A percentile compares a stretch with the other conserved stretches of the same genome.
phyloP scores from a whole-genome alignment of 306 rosid genomes.

The Cucurbita maxima region DNA sequence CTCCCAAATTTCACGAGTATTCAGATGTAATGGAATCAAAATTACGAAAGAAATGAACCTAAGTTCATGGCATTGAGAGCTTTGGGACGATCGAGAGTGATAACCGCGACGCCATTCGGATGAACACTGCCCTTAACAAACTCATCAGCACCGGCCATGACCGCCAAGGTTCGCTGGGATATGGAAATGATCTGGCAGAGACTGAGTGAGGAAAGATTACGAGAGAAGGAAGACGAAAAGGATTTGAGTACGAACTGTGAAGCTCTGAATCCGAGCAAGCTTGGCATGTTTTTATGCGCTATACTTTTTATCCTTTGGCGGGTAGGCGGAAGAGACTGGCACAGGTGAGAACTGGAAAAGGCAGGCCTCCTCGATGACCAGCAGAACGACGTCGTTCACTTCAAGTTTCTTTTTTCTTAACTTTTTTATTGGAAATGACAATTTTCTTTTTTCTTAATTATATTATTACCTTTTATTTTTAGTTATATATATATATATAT shows the following conservation, averaged over 20 bases:
- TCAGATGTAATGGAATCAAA: not conserved
- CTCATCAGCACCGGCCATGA: conserved; percentile 59
- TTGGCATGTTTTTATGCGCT: conserved; percentile 17
- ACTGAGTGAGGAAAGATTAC: conserved; percentile 5
- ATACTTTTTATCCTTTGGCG: not conserved
- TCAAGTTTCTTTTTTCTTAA: too few species aligned
- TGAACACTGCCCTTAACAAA: conserved; percentile 63
- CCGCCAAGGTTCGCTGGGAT: conserved; percentile 33
- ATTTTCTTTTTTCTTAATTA: too few species aligned
- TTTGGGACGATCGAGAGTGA: conserved; percentile 95
- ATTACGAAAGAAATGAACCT: conserved; percentile 23
- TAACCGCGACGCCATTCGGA: conserved; percentile 75
- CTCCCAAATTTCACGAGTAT: not conserved
- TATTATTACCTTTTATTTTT: too few species aligned
- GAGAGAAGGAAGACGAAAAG: not conserved
- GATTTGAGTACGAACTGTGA: conserved; percentile 21
- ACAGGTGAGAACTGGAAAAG: not conserved
- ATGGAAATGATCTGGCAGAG: conserved; percentile 13
- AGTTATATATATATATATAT: too few species aligned
- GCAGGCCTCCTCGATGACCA: not conserved
- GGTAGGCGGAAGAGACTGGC: not conserved
- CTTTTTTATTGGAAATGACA: too few species aligned
- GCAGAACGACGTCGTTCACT: not conserved
- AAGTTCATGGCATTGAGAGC: conserved; percentile 96
- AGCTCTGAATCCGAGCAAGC: conserved; percentile 29